Conservation (phyloP, 1,284 basidiomycete genomes). For the Rhodotorula sp. region DNA sequence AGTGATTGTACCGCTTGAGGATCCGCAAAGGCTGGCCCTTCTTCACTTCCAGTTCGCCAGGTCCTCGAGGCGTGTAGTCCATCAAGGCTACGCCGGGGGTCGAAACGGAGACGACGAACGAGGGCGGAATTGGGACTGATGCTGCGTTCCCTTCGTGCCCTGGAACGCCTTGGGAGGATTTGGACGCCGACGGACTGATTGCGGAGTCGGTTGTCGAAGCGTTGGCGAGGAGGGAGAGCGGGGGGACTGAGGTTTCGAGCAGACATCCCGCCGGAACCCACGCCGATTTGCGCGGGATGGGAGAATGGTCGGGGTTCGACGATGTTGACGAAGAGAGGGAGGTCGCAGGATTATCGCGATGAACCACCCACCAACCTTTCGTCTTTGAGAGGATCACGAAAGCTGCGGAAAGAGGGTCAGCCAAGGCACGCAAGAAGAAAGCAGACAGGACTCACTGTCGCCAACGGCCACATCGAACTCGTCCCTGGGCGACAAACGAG, state of each 20-base stretch:
- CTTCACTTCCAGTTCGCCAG: slow-evolving; percentile 78
- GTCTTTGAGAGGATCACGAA: slow-evolving; percentile 91
- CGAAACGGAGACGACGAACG: slow-evolving; percentile 85
- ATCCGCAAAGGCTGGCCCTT: slow-evolving; percentile 86
- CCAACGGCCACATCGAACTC: slow-evolving; percentile 93
- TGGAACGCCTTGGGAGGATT: slow-evolving; percentile 55
- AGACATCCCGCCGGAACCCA: slow-evolving; percentile 68
- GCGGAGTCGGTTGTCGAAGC: slow-evolving; percentile 54
- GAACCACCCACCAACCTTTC: slow-evolving; percentile 98
- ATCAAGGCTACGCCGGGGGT: slow-evolving; percentile 91
- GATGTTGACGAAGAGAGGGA: slow-evolving; percentile 10
- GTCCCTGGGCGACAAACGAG: slow-evolving; percentile 53
- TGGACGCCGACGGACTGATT: neutral
- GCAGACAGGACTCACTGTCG: slow-evolving; percentile 44
- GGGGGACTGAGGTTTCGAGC: slow-evolving; percentile 66
- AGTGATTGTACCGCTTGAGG: slow-evolving; percentile 96
- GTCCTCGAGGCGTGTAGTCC: slow-evolving; percentile 87
- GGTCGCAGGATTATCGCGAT: slow-evolving; percentile 74
- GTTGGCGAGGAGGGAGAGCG: slow-evolving; percentile 63
- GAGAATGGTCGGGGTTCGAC: slow-evolving; percentile 72
- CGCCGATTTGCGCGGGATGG: slow-evolving; percentile 67
- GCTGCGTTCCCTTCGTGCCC: slow-evolving; percentile 40
- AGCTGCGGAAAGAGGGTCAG: slow-evolving; percentile 60
- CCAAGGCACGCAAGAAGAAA: no score
- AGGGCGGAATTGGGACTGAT: slow-evolving; percentile 68